These are phyloP conservation scores for Camelina sativa DNA, from an alignment of 345 rosid genomes.

Conservation along the genomic window DNA sequence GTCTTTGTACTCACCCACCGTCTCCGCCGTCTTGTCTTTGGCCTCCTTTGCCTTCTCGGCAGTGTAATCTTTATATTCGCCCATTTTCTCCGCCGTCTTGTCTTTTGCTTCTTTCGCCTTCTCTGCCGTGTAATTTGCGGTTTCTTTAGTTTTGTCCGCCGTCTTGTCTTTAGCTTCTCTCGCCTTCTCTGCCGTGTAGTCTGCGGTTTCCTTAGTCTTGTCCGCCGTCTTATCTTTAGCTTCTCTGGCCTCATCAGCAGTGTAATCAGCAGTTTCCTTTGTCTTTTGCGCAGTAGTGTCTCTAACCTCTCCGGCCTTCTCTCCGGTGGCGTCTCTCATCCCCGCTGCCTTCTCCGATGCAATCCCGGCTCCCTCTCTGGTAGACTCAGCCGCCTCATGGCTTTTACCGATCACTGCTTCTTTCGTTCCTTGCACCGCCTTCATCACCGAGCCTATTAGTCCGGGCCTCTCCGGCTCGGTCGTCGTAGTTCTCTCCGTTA, in stretches of 20 bases:
- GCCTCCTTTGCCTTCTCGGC: slow-evolving; percentile 20
- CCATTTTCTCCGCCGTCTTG: not conserved
- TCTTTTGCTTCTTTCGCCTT: slow-evolving; percentile 45
- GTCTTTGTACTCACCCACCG: slow-evolving; percentile 20
- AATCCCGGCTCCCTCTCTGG: slow-evolving; percentile 19
- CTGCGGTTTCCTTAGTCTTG: not conserved
- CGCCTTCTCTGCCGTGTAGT: slow-evolving; percentile 31
- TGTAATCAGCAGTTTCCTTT: slow-evolving; percentile 27
- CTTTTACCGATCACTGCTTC: slow-evolving; percentile 67
- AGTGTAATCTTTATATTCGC: slow-evolving; percentile 13
- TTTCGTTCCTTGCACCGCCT: slow-evolving; percentile 62
- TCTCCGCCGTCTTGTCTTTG: slow-evolving; percentile 6
- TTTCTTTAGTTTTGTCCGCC: slow-evolving; percentile 16
- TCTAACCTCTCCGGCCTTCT: slow-evolving; percentile 38
- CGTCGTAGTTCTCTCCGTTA: slow-evolving; percentile 38
- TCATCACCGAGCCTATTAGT: slow-evolving; percentile 59
- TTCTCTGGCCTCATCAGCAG: slow-evolving; percentile 27
- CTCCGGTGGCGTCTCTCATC: slow-evolving; percentile 36
- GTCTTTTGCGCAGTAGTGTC: slow-evolving; percentile 34
- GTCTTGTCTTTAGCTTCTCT: slow-evolving; percentile 37
- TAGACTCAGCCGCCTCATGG: slow-evolving; percentile 26
- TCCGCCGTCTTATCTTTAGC: slow-evolving; percentile 37
- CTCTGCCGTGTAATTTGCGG: slow-evolving; percentile 45
- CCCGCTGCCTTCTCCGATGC: slow-evolving; percentile 39
- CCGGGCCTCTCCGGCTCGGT: slow-evolving; percentile 57